A percentile compares a stretch with the other conserved stretches of the same genome.
Conservation (phyloP, 306 rosid species). For the Mucuna pruriens region DNA sequence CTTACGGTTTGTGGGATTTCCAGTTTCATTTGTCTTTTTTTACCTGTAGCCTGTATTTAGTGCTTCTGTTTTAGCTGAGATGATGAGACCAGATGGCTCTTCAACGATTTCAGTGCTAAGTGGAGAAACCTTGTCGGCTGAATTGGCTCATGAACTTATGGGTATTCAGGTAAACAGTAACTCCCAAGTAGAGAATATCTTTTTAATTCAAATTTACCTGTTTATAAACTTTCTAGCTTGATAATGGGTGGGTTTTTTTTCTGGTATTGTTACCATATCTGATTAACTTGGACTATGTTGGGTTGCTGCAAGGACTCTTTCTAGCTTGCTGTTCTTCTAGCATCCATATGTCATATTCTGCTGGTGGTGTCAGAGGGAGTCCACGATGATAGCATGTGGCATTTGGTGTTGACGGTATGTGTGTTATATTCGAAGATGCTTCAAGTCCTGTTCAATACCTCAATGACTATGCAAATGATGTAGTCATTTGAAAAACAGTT, state of each 20-base stretch:
- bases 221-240: slow-evolving; percentile 5
- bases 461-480: neutral
- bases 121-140: slow-evolving; percentile 77
- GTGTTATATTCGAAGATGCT: slow-evolving; percentile 19
- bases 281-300: slow-evolving; percentile 47
- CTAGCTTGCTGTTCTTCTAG: slow-evolving; percentile 83
- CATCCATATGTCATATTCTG: slow-evolving; percentile 75
- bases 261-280: slow-evolving; percentile 20
- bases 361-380: slow-evolving; percentile 91
- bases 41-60: slow-evolving; percentile 76
- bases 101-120: slow-evolving; percentile 66
- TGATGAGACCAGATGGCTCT: slow-evolving; percentile 89
- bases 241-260: neutral
- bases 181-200: neutral
- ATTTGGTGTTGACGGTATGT: slow-evolving; percentile 75
- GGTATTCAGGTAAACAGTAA: slow-evolving; percentile 69
- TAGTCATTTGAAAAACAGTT: neutral
- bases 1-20: neutral
- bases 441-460: neutral
- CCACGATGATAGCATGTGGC: slow-evolving; percentile 80
- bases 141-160: slow-evolving; percentile 85
- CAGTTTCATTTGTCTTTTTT: neutral
- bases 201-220: neutral
- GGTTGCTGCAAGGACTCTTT: slow-evolving; percentile 71
- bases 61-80: slow-evolving; percentile 83